Evolutionary conservation across 495 filamentous ascomycete genomes (phyloP), one percentile per base, ranked within the genome.

Genomic region (Gamarada debralockiae): DNA sequence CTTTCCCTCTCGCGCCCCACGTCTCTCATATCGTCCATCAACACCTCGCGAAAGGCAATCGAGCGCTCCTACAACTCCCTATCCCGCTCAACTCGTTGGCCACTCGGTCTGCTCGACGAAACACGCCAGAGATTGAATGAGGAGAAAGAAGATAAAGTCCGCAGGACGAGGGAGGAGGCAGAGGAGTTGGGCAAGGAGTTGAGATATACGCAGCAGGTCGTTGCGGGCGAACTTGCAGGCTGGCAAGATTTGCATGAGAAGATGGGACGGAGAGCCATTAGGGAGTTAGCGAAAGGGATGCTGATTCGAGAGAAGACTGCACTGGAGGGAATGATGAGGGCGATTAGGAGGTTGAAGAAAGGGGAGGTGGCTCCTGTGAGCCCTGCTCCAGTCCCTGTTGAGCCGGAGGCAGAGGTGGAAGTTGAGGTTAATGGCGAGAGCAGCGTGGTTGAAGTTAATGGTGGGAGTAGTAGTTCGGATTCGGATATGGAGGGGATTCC

Each of bases 191-290:
- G 84, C 0, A 79, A 80, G 42, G 95, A 99, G 63, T 67, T 99
- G 17, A 72, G 88, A 29, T 97, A 95, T 65, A 96, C 91, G 45
- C 92, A 96, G 69, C 87, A 92, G 66, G 89, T 92, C 9, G 92
- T 97, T 5, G 92, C 95, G 12, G 75, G 82, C 7, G 95, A 99
- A 66, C 65, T 99, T 53, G 92, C 93, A 1, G 92, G 89, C 2
- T 97, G 92, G 87, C 89, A 95, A 60, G 90, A 93, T 13, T 81
- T 89, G 73, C 83, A 91, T 46, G 90, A 85, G 58, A 81, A 80
- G 57, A 78, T 90, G 68, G 91, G 86, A 2, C 72, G 82, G 23
- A 82, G 79, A 56, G 86, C 87, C 3, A 81, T 97, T 33, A 79
- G 75, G 54, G 78, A 86, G 14, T 81, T 95, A 60, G 92, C 86